Evolutionary conservation across 768 basidiomycete genomes (phyloP), one percentile per base, ranked within the genome.

Genomic region (Boletus vinaceobasis): DNA sequence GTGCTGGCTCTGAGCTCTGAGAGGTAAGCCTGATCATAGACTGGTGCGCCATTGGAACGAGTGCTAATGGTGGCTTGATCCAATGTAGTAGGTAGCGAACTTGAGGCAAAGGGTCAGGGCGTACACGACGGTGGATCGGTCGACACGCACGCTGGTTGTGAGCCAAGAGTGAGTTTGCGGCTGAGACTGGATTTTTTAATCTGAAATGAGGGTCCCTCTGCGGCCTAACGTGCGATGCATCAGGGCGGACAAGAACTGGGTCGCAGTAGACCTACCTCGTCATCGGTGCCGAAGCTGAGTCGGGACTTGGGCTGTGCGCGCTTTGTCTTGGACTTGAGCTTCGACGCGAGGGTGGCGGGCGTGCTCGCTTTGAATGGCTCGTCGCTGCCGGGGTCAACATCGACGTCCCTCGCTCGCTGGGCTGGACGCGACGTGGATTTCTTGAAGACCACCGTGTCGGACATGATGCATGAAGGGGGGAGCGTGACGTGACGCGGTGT

Each of bases 151-250:
- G 80, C 73, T 48, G 84, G 75, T 67, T 79, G 79, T 44, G 74
- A 78, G 14, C 81, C 80, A 39, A 87, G 69, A 2, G 81, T 65
- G 57, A 89, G 65, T 60, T 87, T 88, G 57, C 76, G 74, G 63
- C 90, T 92, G 42, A 93, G 74, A 50, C 69, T 86, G 2, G 88
- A 90, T 71, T 90, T 93, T 68, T 91, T 93, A 17, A 93, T 74
- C 74, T 88, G 78, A 67, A 93, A 92, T 0, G 79, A 74, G 54
- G 90, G 85, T 8, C 77, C 82, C 37, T 78, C 79, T 11, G 75
- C 78, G 62, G 80, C 79, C 84, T 89, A 43, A 49, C 27, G 40
- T 40, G 8, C 43, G 37, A 70, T 77, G 60, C 74, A 73, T 57
- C 67, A 62, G 27, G 38, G 7, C 15, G 52, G 55, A 35, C 42